Conservation (phyloP, 192 early-diverging fungal species). For the Mortierella antarctica region DNA sequence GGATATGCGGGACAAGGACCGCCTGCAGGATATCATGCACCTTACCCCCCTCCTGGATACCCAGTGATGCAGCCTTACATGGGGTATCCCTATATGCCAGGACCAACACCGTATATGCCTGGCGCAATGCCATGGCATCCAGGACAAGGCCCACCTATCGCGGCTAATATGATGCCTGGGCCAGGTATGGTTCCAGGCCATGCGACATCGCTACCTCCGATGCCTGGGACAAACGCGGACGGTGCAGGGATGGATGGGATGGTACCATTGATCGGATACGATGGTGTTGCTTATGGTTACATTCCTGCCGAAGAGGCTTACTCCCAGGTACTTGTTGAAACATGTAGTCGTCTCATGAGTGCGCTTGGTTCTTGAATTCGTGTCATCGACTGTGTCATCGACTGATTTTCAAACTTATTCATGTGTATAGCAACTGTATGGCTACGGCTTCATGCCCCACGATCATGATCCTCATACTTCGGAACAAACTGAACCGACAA, state of each 20-base stretch:
- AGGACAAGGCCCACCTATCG: conserved; percentile 25
- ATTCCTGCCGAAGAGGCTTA: conserved; percentile 36
- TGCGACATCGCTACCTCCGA: conserved; percentile 4
- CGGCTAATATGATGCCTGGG: conserved; percentile 24
- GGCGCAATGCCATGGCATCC: conserved; percentile 38
- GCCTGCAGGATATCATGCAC: conserved; percentile 14
- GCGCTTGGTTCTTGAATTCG: neutral
- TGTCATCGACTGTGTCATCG: neutral
- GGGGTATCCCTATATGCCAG: conserved; percentile 34
- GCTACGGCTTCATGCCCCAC: conserved; percentile 31
- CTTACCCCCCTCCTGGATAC: conserved; percentile 35
- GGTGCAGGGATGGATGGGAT: conserved; percentile 29
- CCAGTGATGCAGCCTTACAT: conserved; percentile 40
- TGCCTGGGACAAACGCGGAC: neutral
- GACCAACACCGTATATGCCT: conserved; percentile 28
- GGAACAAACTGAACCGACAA: neutral
- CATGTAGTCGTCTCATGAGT: neutral
- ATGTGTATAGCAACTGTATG: conserved; percentile 22
- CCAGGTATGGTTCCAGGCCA: conserved; percentile 18
- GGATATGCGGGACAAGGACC: conserved; percentile 33
- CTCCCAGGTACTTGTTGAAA: conserved; percentile 24
- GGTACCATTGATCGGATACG: conserved; percentile 39
- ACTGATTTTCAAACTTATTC: no score
- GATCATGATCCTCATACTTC: conserved; percentile 16
- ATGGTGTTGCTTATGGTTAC: conserved; percentile 39